These are phyloP conservation scores for Apostasia shenzhenica DNA, from an alignment of 106 monocot genomes.

Conservation along the genomic window DNA sequence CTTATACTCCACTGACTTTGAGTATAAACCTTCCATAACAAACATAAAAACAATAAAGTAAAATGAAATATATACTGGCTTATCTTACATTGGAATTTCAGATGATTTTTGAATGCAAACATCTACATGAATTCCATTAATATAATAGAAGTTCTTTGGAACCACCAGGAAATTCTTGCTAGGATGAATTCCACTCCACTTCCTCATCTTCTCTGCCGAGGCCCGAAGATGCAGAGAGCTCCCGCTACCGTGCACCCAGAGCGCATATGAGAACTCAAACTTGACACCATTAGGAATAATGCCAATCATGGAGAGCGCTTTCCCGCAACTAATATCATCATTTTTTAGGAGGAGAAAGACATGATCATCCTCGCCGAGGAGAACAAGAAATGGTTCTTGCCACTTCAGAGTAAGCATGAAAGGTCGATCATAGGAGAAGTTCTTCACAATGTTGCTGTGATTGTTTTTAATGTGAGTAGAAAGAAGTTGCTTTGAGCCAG, in stretches of 20 bases:
- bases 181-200: conserved; percentile 29
- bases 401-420: conserved; percentile 18
- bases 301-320: conserved; percentile 32
- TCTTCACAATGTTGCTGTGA: conserved; percentile 14
- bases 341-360: conserved; percentile 51
- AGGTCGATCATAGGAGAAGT: conserved; percentile 17
- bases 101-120: conserved; percentile 10
- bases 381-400: conserved; percentile 16
- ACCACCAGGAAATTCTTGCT: conserved; percentile 38
- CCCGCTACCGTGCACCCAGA: conserved; percentile 9
- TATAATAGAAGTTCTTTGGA: conserved; percentile 20
- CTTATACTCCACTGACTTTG: no score
- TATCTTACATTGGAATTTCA: no score
- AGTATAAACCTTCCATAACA: no score
- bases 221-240: conserved; percentile 31
- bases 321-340: neutral
- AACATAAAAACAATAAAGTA: no score
- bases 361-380: conserved; percentile 23
- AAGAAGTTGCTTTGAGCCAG: conserved; percentile 23
- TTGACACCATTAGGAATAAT: conserved; percentile 2
- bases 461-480: conserved; percentile 23
- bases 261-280: conserved; percentile 27
- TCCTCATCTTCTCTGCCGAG: conserved; percentile 11
- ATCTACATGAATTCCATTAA: conserved; percentile 5
- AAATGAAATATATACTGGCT: no score